Percentiles rank a stretch among this genome's conserved stretches.
Evolutionary conservation across 805 yeast species (phyloP).

Genomic region (Candida qinlingensis): DNA sequence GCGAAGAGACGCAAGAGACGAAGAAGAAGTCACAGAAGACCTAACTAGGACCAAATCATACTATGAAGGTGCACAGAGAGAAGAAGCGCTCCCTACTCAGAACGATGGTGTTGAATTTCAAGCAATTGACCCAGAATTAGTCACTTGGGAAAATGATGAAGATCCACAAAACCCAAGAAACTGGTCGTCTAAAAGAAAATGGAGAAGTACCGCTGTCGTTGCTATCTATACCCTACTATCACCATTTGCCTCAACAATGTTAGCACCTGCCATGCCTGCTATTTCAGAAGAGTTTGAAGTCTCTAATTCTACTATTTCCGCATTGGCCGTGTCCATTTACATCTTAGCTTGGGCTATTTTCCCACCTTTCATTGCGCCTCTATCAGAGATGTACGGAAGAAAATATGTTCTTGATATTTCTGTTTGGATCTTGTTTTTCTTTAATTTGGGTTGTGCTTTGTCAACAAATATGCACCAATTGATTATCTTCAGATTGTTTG

Average conservation of each 20-base stretch:
- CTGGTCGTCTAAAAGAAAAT: slow-evolving; percentile 43
- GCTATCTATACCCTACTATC: slow-evolving; percentile 51
- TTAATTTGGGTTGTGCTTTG: slow-evolving; percentile 56
- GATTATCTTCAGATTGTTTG: slow-evolving; percentile 53
- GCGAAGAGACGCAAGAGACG: slow-evolving; percentile 5
- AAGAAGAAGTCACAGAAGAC: not conserved
- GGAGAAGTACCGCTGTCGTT: slow-evolving; percentile 40
- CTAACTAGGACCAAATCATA: slow-evolving; percentile 9
- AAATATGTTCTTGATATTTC: slow-evolving; percentile 44
- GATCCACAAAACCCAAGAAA: slow-evolving; percentile 64
- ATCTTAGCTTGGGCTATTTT: slow-evolving; percentile 61
- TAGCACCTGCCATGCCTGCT: slow-evolving; percentile 52
- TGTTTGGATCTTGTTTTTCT: slow-evolving; percentile 41
- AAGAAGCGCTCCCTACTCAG: slow-evolving; percentile 26
- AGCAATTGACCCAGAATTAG: slow-evolving; percentile 56
- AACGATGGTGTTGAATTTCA: slow-evolving; percentile 50
- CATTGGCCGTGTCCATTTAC: slow-evolving; percentile 52
- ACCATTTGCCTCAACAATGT: slow-evolving; percentile 58
- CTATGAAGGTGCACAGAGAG: slow-evolving; percentile 16
- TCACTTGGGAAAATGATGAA: slow-evolving; percentile 60
- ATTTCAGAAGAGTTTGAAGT: slow-evolving; percentile 43
- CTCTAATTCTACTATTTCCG: slow-evolving; percentile 32
- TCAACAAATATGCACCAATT: slow-evolving; percentile 49
- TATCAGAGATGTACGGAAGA: slow-evolving; percentile 57
- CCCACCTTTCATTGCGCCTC: slow-evolving; percentile 57